phyloP scores from a whole-genome alignment of 768 basidiomycete species.

The Mycena albidolilacea region DNA sequence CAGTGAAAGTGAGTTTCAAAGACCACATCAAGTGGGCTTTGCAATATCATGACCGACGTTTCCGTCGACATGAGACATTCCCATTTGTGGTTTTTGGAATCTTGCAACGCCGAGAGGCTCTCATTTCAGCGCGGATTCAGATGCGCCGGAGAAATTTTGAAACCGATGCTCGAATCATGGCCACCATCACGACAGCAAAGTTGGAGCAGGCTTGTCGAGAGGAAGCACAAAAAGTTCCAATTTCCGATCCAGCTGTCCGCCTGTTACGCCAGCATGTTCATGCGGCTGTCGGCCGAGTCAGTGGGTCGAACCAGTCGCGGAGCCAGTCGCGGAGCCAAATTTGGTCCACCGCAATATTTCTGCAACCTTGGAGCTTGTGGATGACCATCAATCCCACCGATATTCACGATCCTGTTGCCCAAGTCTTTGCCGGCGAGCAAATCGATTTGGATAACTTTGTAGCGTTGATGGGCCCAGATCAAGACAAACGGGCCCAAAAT shows the following conservation, averaged over 20 bases:
- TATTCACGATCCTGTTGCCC: slow-evolving; percentile 53
- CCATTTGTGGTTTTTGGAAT: slow-evolving; percentile 50
- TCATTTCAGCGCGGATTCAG: slow-evolving; percentile 45
- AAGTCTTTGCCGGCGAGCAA: slow-evolving; percentile 57
- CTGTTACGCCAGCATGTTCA: no score
- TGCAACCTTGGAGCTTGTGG: slow-evolving; percentile 55
- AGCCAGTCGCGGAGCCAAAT: slow-evolving; percentile 42
- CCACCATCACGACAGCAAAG: background rate
- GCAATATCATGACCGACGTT: slow-evolving; percentile 47
- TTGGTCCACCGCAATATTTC: slow-evolving; percentile 46
- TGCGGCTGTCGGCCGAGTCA: background rate
- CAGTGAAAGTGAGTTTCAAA: slow-evolving; percentile 40
- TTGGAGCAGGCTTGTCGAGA: no score
- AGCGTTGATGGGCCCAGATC: slow-evolving; percentile 41
- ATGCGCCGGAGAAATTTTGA: background rate
- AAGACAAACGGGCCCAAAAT: slow-evolving; percentile 31
- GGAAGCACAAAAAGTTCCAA: no score
- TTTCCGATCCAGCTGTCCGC: no score
- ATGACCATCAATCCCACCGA: slow-evolving; percentile 53
- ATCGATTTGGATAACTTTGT: slow-evolving; percentile 58
- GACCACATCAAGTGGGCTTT: slow-evolving; percentile 49
- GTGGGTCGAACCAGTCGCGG: slow-evolving; percentile 51
- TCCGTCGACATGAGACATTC: slow-evolving; percentile 46
- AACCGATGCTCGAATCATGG: no score
- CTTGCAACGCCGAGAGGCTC: slow-evolving; percentile 45